Base-by-base conservation (phyloP, 768 basidiomycete genomes). In the Kwoniella mangroviensis region DNA sequence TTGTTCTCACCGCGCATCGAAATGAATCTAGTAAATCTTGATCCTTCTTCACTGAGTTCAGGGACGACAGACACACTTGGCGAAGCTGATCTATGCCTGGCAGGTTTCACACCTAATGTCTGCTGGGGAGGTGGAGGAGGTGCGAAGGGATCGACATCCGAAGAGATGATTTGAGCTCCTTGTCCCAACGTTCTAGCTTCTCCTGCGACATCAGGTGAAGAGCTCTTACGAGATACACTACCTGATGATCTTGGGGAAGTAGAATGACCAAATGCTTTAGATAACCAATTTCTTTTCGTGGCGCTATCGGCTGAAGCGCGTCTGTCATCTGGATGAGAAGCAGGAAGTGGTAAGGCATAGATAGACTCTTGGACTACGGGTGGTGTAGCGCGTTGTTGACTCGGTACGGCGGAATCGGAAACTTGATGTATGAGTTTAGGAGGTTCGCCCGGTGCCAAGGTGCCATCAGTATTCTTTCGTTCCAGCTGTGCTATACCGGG, bases 401-500 rank as follows among this genome's bases (percentile, higher is more conserved):
- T 71, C 0, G 81, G 80, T 6, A 82, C 72, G 1, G 57, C 70
- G 9, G 80, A 82, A 73, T 83, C 83, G 1, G 79, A 81, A 10
- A 72, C 63, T 62, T 81, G 79, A 55, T 82, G 83, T 10, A 79
- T 40, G 13, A 77, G 67, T 69, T 69, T 71, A 17, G 74, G 81
- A 40, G 58, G 52, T 19, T 68, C 72, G 3, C n/a, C 42, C 9
- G 51, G 19, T 26, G 55, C 26, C 2, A 26, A 12, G 13, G 7
- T 34, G 0, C 34, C 68, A 58, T 43, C 42, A 10, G 70, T 68
- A 43, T 69, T 72, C 42, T 68, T 71, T 24, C 68, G 70, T 65
- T 81, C 91, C 45, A 94, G 85, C 75, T 88, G 87, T 77, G 89
- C 87, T 82, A 94, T 90, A 45, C 92, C 93, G 26, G 92, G 93